Evolutionary conservation across 2,329 filamentous ascomycete species (phyloP), one percentile per base, ranked within the genome.

Genomic region (Neofusicoccum kwambonambiense): DNA sequence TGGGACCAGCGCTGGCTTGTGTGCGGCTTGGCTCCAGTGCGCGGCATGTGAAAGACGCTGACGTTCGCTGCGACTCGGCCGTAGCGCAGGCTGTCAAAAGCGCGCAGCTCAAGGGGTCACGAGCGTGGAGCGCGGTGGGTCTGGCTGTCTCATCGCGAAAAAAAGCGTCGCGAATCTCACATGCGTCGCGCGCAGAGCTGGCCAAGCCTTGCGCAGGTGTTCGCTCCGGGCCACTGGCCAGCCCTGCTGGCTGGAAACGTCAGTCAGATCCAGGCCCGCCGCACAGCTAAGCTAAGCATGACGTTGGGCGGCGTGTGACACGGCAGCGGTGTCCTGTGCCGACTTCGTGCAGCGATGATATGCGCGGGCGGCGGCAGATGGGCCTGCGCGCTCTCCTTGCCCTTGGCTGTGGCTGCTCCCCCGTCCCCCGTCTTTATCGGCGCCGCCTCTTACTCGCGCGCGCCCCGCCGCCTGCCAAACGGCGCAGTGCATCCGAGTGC

Each of bases 271-370:
- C 11, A 39, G 13, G 37, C 27, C 27, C 27, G 27, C 27, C 27
- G 27, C 13, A 17, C 15, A 44, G 37, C 35, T 56, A 41, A 19
- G 54, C 54, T 58, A 31, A 60, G 56, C 56, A 60, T 60, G 56
- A 60, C 56, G 56, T 60, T 60, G 56, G 42, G 41, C 56, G 56
- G 56, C 56, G 56, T 60, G 56, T 60, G 56, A 60, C 56, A 47
- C 56, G 41, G 27, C 41, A 45, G 56, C 56, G 56, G 37, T 52
- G 50, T 37, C 9, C 15, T 9, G 41, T 22, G 22, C 22, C 22
- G 39, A 41, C 39, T 45, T n/a, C n/a, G 12, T 45, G 42, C 42
- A n/a, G n/a, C 22, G 22, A 22, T 22, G 22, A 22, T 22, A 22
- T 22, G 22, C 22, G 22, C 22, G 22, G 22, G 22, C 22, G 22